Base-by-base conservation (phyloP, 108 stramenopile genomes). In the Nitzschia sp. region DNA sequence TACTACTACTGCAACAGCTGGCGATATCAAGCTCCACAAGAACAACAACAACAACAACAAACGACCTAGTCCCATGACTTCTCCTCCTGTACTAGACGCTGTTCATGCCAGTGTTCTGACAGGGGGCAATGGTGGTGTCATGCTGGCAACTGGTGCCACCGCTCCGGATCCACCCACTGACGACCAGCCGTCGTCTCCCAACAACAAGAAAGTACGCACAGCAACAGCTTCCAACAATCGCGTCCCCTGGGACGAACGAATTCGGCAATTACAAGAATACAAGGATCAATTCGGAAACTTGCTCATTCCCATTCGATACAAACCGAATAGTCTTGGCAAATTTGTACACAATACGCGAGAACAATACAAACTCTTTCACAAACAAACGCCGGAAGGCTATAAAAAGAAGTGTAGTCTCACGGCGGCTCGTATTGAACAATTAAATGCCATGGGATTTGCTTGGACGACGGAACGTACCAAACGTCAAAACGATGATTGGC, bases 401-500 rank as follows among this genome's bases (percentile, higher is more conserved):
- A 67, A 75, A 32, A 75, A 78, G 60, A 59, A 46, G 42, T 83
- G 83, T 68, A 64, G 70, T 54, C 76, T 88, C 47, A 85, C 87
- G 29, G 61, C 73, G 1, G 84, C 85, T 17, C 64, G 84, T 3
- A 79, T 88, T 60, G 61, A 47, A 23, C 68, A 77, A 33, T 54
- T 88, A 31, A 77, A 88, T 25, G 73, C 54, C 0, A 25, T 88
- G 19, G 87, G 78, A 15, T 88, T 88, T 63, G 75, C 67, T 15
- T 88, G 83, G 82, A 72, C 64, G 30, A 71, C 76, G 0, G 48
- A 71, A 27, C 33, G 76, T 13, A 60, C 34, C 35, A 59, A 61
- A 27, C 66, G 34, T 1, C 66, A 75, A 45, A 58, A 66, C 42
- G 61, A 72, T 33, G 71, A 76, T 42, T 76, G 75, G 75, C 24